A percentile compares a stretch with the other conserved stretches of the same genome.
These are phyloP conservation scores for Mycena albidolilacea DNA, from an alignment of 768 basidiomycete genomes.

Conservation along the genomic window DNA sequence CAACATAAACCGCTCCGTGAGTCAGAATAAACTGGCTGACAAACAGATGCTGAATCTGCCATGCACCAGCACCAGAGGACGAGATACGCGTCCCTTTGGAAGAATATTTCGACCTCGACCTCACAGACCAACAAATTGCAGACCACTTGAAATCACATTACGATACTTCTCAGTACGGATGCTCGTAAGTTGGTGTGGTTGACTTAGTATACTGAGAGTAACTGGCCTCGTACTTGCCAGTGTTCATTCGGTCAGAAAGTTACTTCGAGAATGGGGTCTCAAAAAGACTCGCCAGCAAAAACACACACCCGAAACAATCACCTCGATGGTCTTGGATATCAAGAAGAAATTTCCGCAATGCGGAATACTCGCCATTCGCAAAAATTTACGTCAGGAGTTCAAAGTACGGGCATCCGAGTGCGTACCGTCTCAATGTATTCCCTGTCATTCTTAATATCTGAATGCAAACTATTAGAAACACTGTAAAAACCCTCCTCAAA, in stretches of 20 bases:
- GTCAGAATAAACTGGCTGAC: neutral
- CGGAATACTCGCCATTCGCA: neutral
- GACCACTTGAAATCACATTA: neutral
- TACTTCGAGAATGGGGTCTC: neutral
- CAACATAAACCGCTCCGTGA: neutral
- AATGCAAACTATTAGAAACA: neutral
- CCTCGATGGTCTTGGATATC: neutral
- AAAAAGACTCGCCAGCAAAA: neutral
- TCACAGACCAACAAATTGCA: neutral
- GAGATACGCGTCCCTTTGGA: neutral
- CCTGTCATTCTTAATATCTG: neutral
- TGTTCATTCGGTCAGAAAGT: neutral
- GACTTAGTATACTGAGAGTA: neutral
- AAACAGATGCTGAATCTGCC: neutral
- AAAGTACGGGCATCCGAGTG: conserved; percentile 3
- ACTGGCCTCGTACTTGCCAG: neutral
- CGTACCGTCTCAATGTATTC: neutral
- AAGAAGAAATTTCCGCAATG: neutral
- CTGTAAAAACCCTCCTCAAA: neutral
- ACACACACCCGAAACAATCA: neutral
- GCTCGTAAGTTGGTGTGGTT: neutral
- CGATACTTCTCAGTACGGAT: neutral
- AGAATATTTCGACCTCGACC: neutral
- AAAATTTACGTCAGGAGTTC: neutral
- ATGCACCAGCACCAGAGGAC: neutral